Evolutionary conservation across 2,329 filamentous ascomycete species (phyloP), one percentile per base, ranked within the genome.

Genomic region (Incumbomyces lentus): DNA sequence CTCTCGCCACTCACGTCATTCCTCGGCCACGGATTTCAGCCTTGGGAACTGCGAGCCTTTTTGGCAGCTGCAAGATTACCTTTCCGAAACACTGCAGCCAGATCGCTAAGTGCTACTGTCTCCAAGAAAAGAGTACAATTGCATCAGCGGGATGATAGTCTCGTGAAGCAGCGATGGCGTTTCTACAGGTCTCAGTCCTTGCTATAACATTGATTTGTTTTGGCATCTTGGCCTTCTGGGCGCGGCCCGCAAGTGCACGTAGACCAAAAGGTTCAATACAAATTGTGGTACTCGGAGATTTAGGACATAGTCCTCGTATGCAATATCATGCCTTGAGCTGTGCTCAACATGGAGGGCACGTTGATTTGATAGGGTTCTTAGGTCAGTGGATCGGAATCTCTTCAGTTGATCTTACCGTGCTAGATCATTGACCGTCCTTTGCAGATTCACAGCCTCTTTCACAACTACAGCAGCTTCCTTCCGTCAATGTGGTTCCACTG

Each of bases 251-350:
- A 12, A 77, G 77, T 1, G 69, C 70, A 17, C 68, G 69, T 53
- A 22, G 49, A 47, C 32, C 66, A 14, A 32, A 73, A 48, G 66
- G 69, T 31, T 75, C 72, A 0, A 75, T 90, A 36, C 87, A 95
- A 64, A 79, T 98, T 44, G 74, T 98, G 13, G 92, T 98, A 14
- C 76, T 98, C 22, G 92, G 92, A 37, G 92, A 98, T 61, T 89
- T 98, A 62, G 92, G 92, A 33, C 80, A 89, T 38, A 96, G 90
- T 62, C 92, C 92, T 41, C 86, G 92, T 47, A 98, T 98, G 90
- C 89, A 96, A 62, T 96, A 98, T 59, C 92, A 98, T 74, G 90
- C 90, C 16, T 71, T 95, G 56, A 96, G 90, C 62, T 81, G 96
- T 59, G 86, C 87, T 34, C 84, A 82, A 58, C 81, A 88, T 60